These are phyloP conservation scores for Candida namnaoensis DNA, from an alignment of 805 yeast genomes.

Conservation along the genomic window DNA sequence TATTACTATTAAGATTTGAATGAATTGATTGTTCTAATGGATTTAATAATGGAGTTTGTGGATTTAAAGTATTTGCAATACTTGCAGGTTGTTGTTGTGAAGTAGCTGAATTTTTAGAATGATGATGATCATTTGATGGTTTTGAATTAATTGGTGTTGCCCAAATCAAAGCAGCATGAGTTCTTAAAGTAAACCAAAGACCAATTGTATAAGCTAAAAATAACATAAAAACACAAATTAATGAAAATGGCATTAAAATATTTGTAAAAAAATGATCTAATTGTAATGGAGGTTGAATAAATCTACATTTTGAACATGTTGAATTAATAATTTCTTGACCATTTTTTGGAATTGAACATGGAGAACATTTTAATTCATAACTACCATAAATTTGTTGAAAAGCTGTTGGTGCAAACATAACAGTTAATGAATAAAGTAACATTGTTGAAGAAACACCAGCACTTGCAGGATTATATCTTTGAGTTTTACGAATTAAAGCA, in stretches of 20 bases:
- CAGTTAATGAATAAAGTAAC: conserved; percentile 83
- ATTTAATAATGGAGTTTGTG: conserved; percentile 1
- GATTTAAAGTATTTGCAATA: not conserved
- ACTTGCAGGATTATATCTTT: conserved; percentile 88
- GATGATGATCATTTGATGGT: conserved; percentile 1
- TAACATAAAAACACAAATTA: conserved; percentile 70
- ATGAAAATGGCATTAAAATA: conserved; percentile 75
- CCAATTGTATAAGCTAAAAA: conserved; percentile 85
- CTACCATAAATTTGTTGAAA: conserved; percentile 87
- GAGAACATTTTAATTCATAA: conserved; percentile 65
- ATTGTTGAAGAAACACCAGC: conserved; percentile 97
- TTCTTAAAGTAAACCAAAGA: conserved; percentile 83
- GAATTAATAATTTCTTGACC: conserved; percentile 4
- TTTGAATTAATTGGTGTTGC: conserved; percentile 43
- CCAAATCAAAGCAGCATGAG: conserved; percentile 97
- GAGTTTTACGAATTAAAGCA: conserved; percentile 86
- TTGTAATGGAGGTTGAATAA: conserved; percentile 66
- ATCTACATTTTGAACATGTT: conserved; percentile 65
- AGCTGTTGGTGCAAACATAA: conserved; percentile 87
- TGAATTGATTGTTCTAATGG: conserved; percentile 1
- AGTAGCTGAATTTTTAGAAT: not conserved
- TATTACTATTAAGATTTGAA: conserved; percentile 11
- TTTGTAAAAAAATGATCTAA: conserved; percentile 57
- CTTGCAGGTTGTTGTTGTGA: conserved; percentile 1
- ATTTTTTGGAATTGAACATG: conserved; percentile 28